Evolutionary conservation across 1,284 basidiomycete genomes (phyloP).

Genomic region (Cryptococcus neoformans): DNA sequence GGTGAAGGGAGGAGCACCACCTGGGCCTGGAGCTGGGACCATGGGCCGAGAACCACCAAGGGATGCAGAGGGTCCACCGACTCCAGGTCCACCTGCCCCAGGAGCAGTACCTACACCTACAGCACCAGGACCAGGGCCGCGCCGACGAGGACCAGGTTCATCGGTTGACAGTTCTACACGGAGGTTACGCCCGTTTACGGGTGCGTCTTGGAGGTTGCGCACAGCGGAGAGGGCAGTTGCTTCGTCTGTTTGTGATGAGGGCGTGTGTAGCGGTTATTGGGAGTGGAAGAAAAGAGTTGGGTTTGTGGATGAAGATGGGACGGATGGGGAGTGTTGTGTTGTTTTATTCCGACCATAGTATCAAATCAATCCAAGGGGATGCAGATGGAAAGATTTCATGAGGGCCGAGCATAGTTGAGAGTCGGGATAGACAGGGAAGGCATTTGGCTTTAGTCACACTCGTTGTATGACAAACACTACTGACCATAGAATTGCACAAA

Average conservation of each 20-base stretch:
- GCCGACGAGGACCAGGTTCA: constrained; percentile 37
- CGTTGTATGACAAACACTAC: constrained; percentile 32
- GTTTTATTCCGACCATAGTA: too few species aligned
- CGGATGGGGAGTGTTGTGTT: background rate
- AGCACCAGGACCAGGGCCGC: constrained; percentile 23
- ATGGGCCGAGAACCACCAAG: too few species aligned
- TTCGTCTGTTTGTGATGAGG: constrained; percentile 61
- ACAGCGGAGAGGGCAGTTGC: constrained; percentile 85
- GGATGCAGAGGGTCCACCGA: constrained; percentile 5
- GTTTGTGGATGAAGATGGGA: background rate
- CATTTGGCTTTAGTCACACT: background rate
- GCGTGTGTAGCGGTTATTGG: background rate
- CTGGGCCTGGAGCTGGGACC: background rate
- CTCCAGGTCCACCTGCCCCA: constrained; percentile 15
- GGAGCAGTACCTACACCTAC: background rate
- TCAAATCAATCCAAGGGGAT: background rate
- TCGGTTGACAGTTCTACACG: constrained; percentile 69
- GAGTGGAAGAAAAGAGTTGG: background rate
- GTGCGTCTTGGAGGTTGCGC: constrained; percentile 77
- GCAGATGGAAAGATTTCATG: background rate
- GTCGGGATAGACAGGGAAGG: background rate
- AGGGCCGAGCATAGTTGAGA: background rate
- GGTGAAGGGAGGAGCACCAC: background rate
- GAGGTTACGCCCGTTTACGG: constrained; percentile 76
- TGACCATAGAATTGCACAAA: constrained; percentile 95